Percentiles rank a stretch among this genome's conserved stretches.
These are phyloP conservation scores for Cytauxzoon felis DNA, from an alignment of 169 alveolate genomes.

Conservation along the genomic window DNA sequence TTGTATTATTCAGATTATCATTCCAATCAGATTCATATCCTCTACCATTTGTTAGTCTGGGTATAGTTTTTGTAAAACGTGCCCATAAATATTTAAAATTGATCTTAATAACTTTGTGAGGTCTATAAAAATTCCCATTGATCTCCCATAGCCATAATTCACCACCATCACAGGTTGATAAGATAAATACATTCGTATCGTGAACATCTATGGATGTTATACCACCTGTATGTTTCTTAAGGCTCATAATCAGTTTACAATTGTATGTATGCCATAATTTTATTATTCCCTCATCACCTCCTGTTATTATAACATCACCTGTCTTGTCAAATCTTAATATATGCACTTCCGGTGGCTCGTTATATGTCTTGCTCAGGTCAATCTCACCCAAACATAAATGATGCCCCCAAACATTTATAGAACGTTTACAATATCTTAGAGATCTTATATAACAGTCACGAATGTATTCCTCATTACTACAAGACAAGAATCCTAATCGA, in stretches of 20 bases:
- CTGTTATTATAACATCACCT: constrained; percentile 76
- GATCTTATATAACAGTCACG: neutral
- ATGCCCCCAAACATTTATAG: constrained; percentile 55
- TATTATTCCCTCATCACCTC: constrained; percentile 77
- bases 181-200: constrained; percentile 67
- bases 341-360: constrained; percentile 58
- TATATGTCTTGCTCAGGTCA: constrained; percentile 41
- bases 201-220: constrained; percentile 67
- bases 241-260: constrained; percentile 67
- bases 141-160: constrained; percentile 63
- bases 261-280: constrained; percentile 72
- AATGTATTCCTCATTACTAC: neutral
- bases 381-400: constrained; percentile 34
- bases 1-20: constrained; percentile 15
- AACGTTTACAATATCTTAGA: neutral
- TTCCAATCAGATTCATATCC: constrained; percentile 4
- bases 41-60: neutral
- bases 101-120: constrained; percentile 20
- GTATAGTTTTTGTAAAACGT: neutral
- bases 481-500: constrained; percentile 7
- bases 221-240: constrained; percentile 73
- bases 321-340: constrained; percentile 59
- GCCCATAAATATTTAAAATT: constrained; percentile 35
- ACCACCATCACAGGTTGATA: constrained; percentile 75
- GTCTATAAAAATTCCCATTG: constrained; percentile 36